Conservation (phyloP, 768 basidiomycete species). For the Crucibulum laeve region DNA sequence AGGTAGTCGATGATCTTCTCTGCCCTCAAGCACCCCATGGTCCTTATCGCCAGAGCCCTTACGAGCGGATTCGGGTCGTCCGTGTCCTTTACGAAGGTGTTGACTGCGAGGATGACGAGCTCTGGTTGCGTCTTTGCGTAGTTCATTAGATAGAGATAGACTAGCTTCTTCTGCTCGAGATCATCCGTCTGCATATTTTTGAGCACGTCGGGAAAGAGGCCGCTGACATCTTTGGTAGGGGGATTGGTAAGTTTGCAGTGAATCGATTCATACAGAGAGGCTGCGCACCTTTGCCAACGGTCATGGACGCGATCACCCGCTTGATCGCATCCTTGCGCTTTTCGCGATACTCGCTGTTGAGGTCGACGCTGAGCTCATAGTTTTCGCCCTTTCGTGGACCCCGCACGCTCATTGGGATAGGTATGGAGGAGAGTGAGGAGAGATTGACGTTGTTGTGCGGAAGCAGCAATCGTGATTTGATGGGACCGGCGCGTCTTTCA, state of each 20-base stretch:
- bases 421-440: background rate
- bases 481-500: too few species aligned
- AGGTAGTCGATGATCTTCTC: slow-evolving; percentile 99
- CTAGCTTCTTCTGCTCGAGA: slow-evolving; percentile 99
- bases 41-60: slow-evolving; percentile 92
- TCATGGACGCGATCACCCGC: slow-evolving; percentile 96
- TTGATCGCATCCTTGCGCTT: slow-evolving; percentile 99
- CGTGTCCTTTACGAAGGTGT: slow-evolving; percentile 97
- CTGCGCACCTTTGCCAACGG: slow-evolving; percentile 87
- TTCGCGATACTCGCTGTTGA: slow-evolving; percentile 95
- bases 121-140: slow-evolving; percentile 99
- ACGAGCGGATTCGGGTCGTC: slow-evolving; percentile 97
- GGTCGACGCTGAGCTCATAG: slow-evolving; percentile 93
- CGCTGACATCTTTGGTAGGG: slow-evolving; percentile 68
- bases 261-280: background rate
- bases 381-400: slow-evolving; percentile 84
- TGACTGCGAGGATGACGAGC: slow-evolving; percentile 97
- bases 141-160: slow-evolving; percentile 99
- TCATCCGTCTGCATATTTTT: slow-evolving; percentile 99
- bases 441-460: too few species aligned
- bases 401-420: slow-evolving; percentile 45
- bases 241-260: slow-evolving; percentile 1
- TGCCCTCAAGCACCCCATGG: slow-evolving; percentile 95
- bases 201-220: slow-evolving; percentile 95
- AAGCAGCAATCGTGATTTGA: too few species aligned